Base-by-base conservation (phyloP, 345 rosid genomes). In the Moricandia moricandioides region DNA sequence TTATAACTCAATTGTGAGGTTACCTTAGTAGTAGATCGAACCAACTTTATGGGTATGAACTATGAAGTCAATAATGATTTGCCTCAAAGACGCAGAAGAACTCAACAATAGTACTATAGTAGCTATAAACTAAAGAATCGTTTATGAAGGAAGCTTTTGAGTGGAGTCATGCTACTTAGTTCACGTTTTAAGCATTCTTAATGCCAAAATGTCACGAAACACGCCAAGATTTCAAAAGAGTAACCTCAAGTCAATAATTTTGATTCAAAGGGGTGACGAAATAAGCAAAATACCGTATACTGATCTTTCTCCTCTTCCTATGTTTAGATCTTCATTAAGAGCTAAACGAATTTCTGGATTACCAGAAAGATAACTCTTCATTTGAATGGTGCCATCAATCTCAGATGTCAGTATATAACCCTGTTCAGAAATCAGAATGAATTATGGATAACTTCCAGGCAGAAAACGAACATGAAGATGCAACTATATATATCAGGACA, bases 381-480 rank as follows among this genome's bases (percentile, higher is more conserved):
- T 96, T 89, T 96, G 99, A 82, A 96, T 96, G 77, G 99, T 96
- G 58, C 99, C 99, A 83, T 96, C 98, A 70, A 96, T 92, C 82
- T 96, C 98, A 45, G 99, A 92, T 55, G 99, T 96, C 80, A 96
- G 81, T 77, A 96, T 92, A 78, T 92, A 95, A 61, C 99, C 98
- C 98, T 89, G 88, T 77, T 45, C 56, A 66, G 54, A 64, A 56
- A 45, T 52, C 29, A 63, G 27, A 24, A 16, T 33, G 14, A 43
- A 14, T n/a, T 5, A 45, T 56, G 34, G 6, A 39, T 1, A 43
- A 18, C n/a, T 70, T 69, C 21, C 27, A 69, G 40, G 34, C 45
- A 12, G 11, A 64, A 57, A 57, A 67, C 13, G 59, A 37, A 31
- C 56, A 55, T 9, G 4, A 34, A 55, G 66, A 68, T 60, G 64